A percentile compares a stretch with the other conserved stretches of the same genome.
Conservation (phyloP, 768 basidiomycete genomes). For the Agaricus sinodeliciosus region DNA sequence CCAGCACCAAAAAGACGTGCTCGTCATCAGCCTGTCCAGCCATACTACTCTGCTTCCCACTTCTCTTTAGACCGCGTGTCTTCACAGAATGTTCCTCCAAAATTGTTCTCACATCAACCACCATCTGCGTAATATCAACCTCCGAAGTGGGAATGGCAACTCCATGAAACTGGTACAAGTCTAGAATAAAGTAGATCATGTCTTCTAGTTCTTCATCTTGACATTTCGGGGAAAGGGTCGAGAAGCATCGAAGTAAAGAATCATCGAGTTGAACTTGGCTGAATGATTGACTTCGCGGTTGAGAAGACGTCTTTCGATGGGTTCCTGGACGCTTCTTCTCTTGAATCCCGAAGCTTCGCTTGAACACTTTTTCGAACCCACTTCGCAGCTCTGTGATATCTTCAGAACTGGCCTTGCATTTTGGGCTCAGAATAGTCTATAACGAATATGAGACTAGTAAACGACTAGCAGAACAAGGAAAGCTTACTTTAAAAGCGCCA, state of each 20-base stretch:
- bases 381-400: constrained; percentile 50
- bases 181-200: constrained; percentile 87
- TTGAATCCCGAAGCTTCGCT: constrained; percentile 49
- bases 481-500: constrained; percentile 86
- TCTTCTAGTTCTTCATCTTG: constrained; percentile 95
- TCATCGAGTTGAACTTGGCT: constrained; percentile 60
- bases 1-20: constrained; percentile 85
- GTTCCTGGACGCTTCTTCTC: constrained; percentile 48
- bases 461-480: neutral
- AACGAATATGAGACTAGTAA: constrained; percentile 1
- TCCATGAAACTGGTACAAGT: constrained; percentile 91
- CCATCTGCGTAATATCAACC: constrained; percentile 87
- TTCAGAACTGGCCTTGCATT: constrained; percentile 33
- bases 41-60: constrained; percentile 16
- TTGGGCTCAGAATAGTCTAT: constrained; percentile 59
- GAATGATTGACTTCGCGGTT: constrained; percentile 25
- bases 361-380: constrained; percentile 73
- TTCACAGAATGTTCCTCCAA: constrained; percentile 65
- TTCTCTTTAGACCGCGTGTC: constrained; percentile 17
- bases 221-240: constrained; percentile 73
- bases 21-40: constrained; percentile 27
- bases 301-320: constrained; percentile 29
- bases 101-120: constrained; percentile 70
- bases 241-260: constrained; percentile 78
- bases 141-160: constrained; percentile 85